Base-by-base conservation (phyloP, 1,139 yeast genomes). In the Lodderomyces margitis region DNA sequence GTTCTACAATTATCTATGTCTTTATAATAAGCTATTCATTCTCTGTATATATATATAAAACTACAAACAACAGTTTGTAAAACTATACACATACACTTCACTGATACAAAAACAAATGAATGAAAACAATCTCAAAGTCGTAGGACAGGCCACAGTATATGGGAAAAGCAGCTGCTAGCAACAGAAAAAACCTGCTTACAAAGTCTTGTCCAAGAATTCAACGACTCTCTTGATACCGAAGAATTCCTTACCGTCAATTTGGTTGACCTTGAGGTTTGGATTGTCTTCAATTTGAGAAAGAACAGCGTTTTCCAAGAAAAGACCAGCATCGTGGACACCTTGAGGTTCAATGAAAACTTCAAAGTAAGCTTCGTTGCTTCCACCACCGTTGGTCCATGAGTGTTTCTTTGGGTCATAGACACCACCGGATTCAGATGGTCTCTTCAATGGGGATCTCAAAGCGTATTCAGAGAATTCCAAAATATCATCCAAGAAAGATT, bases 301-400 rank as follows among this genome's bases (percentile, higher is more conserved):
- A 11, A 56, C 39, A 28, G 32, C 47, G 50, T 60, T 55, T 45
- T 70, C 76, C 41, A 66, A 57, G 45, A 64, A 61, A 33, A 70
- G 58, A 23, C 51, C 40, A 1, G 68, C 47, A 50, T 70, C 77
- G 49, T 71, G 77, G 17, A 69, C 56, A 2, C 77, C 77, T 66
- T 64, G 62, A 0, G 76, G 77, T 48, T 70, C 75, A 25, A 70
- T 58, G 44, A 53, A 61, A 2, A 62, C 47, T 25, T 44, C 30
- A 32, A 52, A 43, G 45, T 56, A 41, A 39, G 62, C 51, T 37
- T 53, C 35, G 21, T 49, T 33, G n/a, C 15, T 3, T 5, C 25
- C 36, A 40, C 53, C 39, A 40, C 52, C 48, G n/a, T 21, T 20
- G 40, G 50, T 32, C 38, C 44, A 55, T 21, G 44, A 49, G 38